These are phyloP conservation scores for Sclerotinia glacialis DNA, from an alignment of 2,329 filamentous ascomycete species.

Conservation along the genomic window DNA sequence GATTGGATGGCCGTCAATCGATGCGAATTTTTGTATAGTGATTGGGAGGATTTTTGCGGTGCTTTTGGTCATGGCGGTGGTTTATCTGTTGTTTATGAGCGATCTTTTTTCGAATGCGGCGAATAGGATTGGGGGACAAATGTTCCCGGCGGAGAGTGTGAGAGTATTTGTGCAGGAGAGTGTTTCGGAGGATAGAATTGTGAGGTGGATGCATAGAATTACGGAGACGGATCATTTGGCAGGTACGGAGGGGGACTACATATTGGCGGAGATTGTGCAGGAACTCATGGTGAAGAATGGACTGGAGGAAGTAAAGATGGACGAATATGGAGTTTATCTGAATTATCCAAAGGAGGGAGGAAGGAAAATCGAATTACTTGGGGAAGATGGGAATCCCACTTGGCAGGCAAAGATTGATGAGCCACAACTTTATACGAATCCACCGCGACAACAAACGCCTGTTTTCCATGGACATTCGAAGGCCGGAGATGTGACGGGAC, in stretches of 20 bases:
- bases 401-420: slow-evolving; percentile 89
- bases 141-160: slow-evolving; percentile 82
- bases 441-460: slow-evolving; percentile 64
- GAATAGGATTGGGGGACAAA: slow-evolving; percentile 61
- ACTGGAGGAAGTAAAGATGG: slow-evolving; percentile 72
- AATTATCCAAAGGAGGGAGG: slow-evolving; percentile 83
- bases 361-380: slow-evolving; percentile 76
- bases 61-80: slow-evolving; percentile 68
- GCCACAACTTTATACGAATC: slow-evolving; percentile 62
- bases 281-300: slow-evolving; percentile 68
- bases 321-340: slow-evolving; percentile 84
- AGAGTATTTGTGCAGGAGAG: slow-evolving; percentile 70
- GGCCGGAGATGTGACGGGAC: slow-evolving; percentile 80
- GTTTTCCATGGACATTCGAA: slow-evolving; percentile 89
- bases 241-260: slow-evolving; percentile 90
- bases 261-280: slow-evolving; percentile 79
- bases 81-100: slow-evolving; percentile 83
- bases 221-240: slow-evolving; percentile 86
- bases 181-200: slow-evolving; percentile 67
- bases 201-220: slow-evolving; percentile 71
- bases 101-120: slow-evolving; percentile 72
- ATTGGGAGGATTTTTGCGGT: slow-evolving; percentile 72
- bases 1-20: slow-evolving; percentile 34
- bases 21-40: slow-evolving; percentile 53
- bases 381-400: slow-evolving; percentile 57